Evolutionary conservation across 441 rosid species (phyloP).

Genomic region (Erodium trifolium): DNA sequence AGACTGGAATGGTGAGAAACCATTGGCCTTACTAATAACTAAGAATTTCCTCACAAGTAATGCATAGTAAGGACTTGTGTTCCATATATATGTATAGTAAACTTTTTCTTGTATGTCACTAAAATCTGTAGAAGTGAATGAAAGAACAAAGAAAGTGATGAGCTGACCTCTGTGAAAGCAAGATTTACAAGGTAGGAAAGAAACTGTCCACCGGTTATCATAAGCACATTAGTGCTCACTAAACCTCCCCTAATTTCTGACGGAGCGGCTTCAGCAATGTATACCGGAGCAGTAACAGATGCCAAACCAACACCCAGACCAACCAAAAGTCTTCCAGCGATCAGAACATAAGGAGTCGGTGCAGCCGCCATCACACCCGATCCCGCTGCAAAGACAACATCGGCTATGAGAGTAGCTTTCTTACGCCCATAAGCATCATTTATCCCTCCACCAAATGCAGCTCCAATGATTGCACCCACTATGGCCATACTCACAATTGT

Average conservation of each 20-base stretch:
- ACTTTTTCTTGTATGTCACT: background rate
- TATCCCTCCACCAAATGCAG: constrained; percentile 72
- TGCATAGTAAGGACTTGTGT: background rate
- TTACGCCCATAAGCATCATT: constrained; percentile 60
- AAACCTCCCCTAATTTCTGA: constrained; percentile 78
- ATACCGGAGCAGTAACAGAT: constrained; percentile 78
- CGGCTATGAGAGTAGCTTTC: constrained; percentile 50
- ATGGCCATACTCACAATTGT: constrained; percentile 88
- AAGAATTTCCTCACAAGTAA: too few species aligned
- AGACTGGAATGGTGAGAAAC: too few species aligned
- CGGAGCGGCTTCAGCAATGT: constrained; percentile 86
- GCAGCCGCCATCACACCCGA: constrained; percentile 68
- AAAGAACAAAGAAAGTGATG: background rate
- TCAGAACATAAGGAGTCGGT: constrained; percentile 46
- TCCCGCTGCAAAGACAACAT: constrained; percentile 61
- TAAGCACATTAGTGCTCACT: constrained; percentile 68
- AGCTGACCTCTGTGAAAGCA: constrained; percentile 41
- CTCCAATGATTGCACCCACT: constrained; percentile 77
- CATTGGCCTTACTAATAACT: too few species aligned
- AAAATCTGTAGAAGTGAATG: background rate
- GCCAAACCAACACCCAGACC: constrained; percentile 93
- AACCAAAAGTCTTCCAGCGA: constrained; percentile 62
- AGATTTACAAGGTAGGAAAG: constrained; percentile 68
- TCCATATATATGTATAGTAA: too few species aligned
- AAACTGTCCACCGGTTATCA: constrained; percentile 80